Conservation (phyloP, 768 basidiomycete species). For the Lentinus brumalis region DNA sequence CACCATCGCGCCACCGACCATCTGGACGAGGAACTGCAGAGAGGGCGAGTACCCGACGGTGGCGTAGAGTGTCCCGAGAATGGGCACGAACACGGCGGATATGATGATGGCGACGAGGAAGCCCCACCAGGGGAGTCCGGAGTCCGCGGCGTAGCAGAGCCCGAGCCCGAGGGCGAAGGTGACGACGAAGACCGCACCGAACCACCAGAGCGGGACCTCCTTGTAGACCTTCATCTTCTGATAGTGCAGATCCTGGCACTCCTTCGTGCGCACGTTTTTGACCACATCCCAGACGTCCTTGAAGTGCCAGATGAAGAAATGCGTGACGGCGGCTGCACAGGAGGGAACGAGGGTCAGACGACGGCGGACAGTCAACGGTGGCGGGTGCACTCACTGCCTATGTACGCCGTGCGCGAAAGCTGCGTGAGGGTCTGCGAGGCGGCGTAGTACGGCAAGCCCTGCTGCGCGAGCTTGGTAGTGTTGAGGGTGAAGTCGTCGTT, state of each 20-base stretch:
- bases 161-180: slow-evolving; percentile 53
- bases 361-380: no score
- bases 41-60: slow-evolving; percentile 40
- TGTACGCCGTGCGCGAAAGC: slow-evolving; percentile 31
- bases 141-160: slow-evolving; percentile 51
- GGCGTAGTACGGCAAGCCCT: slow-evolving; percentile 50
- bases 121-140: slow-evolving; percentile 56
- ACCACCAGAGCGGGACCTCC: slow-evolving; percentile 54
- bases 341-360: no score
- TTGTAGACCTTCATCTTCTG: slow-evolving; percentile 51
- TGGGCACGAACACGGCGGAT: slow-evolving; percentile 49
- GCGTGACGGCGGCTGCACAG: slow-evolving; percentile 45
- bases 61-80: slow-evolving; percentile 55
- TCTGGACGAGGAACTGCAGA: slow-evolving; percentile 45
- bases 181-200: slow-evolving; percentile 40
- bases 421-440: slow-evolving; percentile 43
- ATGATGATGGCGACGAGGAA: slow-evolving; percentile 55
- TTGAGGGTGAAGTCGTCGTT: slow-evolving; percentile 55
- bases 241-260: slow-evolving; percentile 51
- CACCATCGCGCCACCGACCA: slow-evolving; percentile 50
- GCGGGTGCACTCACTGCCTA: slow-evolving; percentile 25
- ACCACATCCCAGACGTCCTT: slow-evolving; percentile 19
- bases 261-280: slow-evolving; percentile 23
- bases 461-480: slow-evolving; percentile 45
- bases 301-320: slow-evolving; percentile 30